phyloP scores from a whole-genome alignment of 352 stramenopile genomes.

The Phytophthora tentaculata region DNA sequence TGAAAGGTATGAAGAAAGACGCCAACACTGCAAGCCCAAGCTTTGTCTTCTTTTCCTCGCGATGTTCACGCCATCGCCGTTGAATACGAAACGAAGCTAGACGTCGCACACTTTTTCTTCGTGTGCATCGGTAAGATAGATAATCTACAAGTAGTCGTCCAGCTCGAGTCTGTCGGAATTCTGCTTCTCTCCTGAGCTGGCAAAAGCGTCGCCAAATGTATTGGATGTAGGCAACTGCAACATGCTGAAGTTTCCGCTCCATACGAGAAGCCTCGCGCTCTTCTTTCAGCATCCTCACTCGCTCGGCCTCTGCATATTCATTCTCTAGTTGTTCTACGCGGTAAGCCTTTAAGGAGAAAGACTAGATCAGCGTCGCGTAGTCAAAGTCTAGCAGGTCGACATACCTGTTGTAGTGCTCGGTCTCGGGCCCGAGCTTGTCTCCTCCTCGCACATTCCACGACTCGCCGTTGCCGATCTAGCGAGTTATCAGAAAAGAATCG shows the following conservation, averaged over 20 bases:
- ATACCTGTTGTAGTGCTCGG: conserved; percentile 62
- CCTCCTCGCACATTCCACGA: conserved; percentile 65
- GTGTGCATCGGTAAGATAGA: conserved; percentile 23
- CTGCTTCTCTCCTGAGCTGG: conserved; percentile 15
- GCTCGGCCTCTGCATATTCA: conserved; percentile 51
- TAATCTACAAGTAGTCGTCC: conserved; percentile 44
- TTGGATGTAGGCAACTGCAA: conserved; percentile 76
- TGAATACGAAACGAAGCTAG: conserved; percentile 49
- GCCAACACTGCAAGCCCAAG: conserved; percentile 23
- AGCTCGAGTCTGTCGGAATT: conserved; percentile 26
- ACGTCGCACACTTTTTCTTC: conserved; percentile 18
- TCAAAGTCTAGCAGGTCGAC: not conserved
- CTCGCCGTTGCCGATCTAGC: conserved; percentile 54
- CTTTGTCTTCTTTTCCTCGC: conserved; percentile 7
- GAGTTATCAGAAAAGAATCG: conserved; percentile 82
- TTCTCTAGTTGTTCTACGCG: conserved; percentile 54
- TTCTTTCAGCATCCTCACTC: conserved; percentile 44
- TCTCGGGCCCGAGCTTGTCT: conserved; percentile 57
- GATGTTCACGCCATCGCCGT: conserved; percentile 32
- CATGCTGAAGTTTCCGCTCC: conserved; percentile 63
- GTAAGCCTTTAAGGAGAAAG: conserved; percentile 38
- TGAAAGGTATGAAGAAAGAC: conserved; percentile 26
- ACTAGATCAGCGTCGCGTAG: not conserved
- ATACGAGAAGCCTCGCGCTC: conserved; percentile 63
- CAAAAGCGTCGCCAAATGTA: conserved; percentile 55